A percentile compares a stretch with the other conserved stretches of the same genome.
Conservation (phyloP, 331 rosid species). For the Malus hybrid region DNA sequence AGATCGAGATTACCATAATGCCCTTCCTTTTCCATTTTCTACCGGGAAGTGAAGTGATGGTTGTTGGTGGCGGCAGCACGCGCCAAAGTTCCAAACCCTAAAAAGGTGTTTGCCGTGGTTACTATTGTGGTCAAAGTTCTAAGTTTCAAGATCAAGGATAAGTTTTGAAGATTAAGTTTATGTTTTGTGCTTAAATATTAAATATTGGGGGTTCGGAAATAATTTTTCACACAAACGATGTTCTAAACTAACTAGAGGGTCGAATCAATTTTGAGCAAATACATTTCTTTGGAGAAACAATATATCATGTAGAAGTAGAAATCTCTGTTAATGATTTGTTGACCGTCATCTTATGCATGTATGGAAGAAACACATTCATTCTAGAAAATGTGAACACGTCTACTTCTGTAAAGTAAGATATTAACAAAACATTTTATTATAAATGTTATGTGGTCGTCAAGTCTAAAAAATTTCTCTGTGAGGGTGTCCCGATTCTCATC, state of each 20-base stretch:
- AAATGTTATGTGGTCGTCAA: too few species aligned
- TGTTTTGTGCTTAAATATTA: too few species aligned
- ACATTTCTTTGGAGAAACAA: too few species aligned
- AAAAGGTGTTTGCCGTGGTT: background rate
- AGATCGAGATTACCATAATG: background rate
- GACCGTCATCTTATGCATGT: background rate
- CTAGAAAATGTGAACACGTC: background rate
- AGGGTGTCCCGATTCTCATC: background rate
- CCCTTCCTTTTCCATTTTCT: background rate
- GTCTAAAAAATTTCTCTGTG: too few species aligned
- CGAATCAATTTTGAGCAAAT: background rate
- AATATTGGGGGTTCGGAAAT: background rate
- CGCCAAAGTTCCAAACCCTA: background rate
- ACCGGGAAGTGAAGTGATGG: background rate
- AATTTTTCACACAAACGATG: background rate
- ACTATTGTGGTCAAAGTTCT: too few species aligned
- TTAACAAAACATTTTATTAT: too few species aligned
- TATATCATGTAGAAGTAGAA: too few species aligned
- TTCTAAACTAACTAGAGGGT: too few species aligned
- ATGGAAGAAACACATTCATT: background rate
- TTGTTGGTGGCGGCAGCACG: background rate
- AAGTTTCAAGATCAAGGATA: too few species aligned
- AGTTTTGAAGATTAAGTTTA: too few species aligned
- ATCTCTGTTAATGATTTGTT: too few species aligned
- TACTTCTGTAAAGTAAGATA: too few species aligned